Conservation (phyloP, 108 stramenopile species). For the Bacterosira constricta region DNA sequence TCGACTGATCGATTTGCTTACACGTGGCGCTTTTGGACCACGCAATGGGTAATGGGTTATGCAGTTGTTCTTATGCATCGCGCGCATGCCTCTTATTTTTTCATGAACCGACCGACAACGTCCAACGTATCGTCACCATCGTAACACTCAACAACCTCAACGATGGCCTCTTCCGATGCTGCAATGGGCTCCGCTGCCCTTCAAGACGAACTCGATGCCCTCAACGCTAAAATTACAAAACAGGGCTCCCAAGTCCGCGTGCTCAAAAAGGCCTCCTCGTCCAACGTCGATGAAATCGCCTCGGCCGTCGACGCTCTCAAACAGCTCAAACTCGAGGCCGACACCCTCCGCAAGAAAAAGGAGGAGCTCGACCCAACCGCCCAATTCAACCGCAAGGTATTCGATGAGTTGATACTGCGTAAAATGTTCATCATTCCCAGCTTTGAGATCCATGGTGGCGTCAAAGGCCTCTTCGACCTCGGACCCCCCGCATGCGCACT, state of each 20-base stretch:
- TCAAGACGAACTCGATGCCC: constrained; percentile 84
- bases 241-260: constrained; percentile 83
- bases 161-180: constrained; percentile 11
- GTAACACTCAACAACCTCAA: neutral
- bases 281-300: constrained; percentile 75
- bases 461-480: constrained; percentile 97
- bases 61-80: neutral
- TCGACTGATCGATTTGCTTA: neutral
- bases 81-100: no score
- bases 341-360: constrained; percentile 58
- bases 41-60: neutral
- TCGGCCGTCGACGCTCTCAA: constrained; percentile 79
- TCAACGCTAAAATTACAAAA: constrained; percentile 86
- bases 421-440: constrained; percentile 99
- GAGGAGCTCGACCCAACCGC: constrained; percentile 51
- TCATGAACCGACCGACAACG: no score
- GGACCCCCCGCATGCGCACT: constrained; percentile 98
- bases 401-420: constrained; percentile 95
- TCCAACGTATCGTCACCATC: neutral
- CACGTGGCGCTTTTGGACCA: neutral
- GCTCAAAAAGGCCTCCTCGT: constrained; percentile 85
- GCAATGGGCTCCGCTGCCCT: constrained; percentile 25
- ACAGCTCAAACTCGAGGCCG: constrained; percentile 72
- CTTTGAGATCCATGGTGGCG: constrained; percentile 99
- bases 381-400: constrained; percentile 85